Evolutionary conservation across 352 stramenopile genomes (phyloP), one percentile per base, ranked within the genome.

Genomic region (Plasmopara viticola): DNA sequence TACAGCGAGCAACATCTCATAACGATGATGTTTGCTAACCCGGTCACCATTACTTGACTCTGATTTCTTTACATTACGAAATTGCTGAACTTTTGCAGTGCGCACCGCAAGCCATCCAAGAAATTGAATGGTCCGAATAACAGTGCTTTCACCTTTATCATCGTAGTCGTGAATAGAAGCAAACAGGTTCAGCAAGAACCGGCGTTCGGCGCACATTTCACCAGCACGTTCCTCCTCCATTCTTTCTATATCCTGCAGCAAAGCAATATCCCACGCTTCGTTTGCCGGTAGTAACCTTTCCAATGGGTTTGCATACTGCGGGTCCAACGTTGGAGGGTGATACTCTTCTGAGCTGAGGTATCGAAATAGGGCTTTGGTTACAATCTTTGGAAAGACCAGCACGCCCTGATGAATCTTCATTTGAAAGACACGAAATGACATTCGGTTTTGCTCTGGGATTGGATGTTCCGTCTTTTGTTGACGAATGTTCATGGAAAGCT

Each of bases 351-450:
- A 74, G 29, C 71, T 87, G 49, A 92, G 65, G 60, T 92, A 87
- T 57, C 87, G 77, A 46, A 92, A 89, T 8, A 92, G 47, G 4
- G 73, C 77, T 6, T 80, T 68, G 4, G 73, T 66, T 6, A 89
- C 64, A 14, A 82, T 47, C 43, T 79, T 83, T 9, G 82, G 82
- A 53, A 92, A 88, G 6, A 77, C 60, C 9, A 93, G 44, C 14
- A 90, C 72, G 4, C 72, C 82, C 48, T 90, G 82, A 50, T 93
- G 82, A 42, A 93, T 89, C 60, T 93, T 90, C 41, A 83, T 55
- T 56, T 93, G 82, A 46, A 93, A 90, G 17, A 90, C 75, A 38
- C 83, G 83, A 52, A 90, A 90, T 0, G 83, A 90, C 83, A 90
- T 89, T 54, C 82, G 78, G 45, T 90, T 77, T 54, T 94, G 81